Percentiles rank a stretch among this genome's conserved stretches.
Conservation (phyloP, 352 stramenopile species). For the Phytophthora brassicae region DNA sequence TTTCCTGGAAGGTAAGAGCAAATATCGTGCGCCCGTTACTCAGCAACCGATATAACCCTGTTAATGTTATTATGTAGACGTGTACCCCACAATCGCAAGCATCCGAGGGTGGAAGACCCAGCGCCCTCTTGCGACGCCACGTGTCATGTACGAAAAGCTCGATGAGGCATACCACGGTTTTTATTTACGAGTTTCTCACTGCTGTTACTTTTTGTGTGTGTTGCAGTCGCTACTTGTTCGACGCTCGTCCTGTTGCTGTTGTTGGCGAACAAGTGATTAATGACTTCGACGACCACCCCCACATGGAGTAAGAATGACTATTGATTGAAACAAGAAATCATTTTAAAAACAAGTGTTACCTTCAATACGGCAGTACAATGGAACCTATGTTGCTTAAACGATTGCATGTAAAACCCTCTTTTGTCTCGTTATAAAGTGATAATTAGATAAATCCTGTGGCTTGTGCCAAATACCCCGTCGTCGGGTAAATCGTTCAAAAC, state of each 20-base stretch:
- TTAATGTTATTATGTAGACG: constrained; percentile 67
- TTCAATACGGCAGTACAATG: not conserved
- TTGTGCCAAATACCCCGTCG: constrained; percentile 10
- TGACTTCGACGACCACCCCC: constrained; percentile 52
- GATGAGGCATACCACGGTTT: not conserved
- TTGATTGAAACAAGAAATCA: constrained; percentile 15
- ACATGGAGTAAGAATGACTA: constrained; percentile 54
- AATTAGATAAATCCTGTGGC: constrained; percentile 26
- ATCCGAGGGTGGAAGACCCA: constrained; percentile 95
- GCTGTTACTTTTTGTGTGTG: not conserved
- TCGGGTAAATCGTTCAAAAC: not conserved
- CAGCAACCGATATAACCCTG: not conserved
- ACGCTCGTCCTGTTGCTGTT: constrained; percentile 47
- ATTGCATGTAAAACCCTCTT: constrained; percentile 14
- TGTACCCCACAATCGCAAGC: constrained; percentile 96
- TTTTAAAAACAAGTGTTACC: constrained; percentile 5
- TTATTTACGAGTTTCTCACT: constrained; percentile 1
- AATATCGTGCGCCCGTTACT: not conserved
- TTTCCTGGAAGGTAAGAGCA: constrained; percentile 92
- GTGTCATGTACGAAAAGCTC: constrained; percentile 81
- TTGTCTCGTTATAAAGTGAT: constrained; percentile 20
- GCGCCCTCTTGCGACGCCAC: constrained; percentile 91
- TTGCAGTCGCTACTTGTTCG: constrained; percentile 63
- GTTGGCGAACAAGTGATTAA: constrained; percentile 61
- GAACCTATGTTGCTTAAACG: constrained; percentile 1